Base-by-base conservation (phyloP, 2,329 filamentous ascomycete species). In the Uncinocarpus reesii region DNA sequence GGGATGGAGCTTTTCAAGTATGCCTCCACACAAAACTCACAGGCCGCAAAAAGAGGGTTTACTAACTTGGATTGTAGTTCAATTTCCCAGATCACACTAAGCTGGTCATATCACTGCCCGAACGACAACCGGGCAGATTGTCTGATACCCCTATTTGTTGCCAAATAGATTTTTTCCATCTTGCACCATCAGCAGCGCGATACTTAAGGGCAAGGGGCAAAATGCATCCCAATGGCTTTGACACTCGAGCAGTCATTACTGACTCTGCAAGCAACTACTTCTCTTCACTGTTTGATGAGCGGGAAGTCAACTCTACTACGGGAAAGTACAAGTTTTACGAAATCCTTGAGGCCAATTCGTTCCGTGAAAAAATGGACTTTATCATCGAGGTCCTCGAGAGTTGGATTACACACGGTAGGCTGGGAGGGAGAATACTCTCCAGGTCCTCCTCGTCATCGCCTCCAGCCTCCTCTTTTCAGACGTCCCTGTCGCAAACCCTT, bases 51-150 rank as follows among this genome's bases (percentile, higher is more conserved):
- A 23, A 36, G 15, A 2, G 8, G 15, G 11, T 26, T 28, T 18
- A 11, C 20, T 53, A 5, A 49, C n/a, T 13, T 23, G 1, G 28
- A 28, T 8, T 45, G 6, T 29, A 69, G 59, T 73, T 74, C 60
- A 74, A 74, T 53, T 74, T 74, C 54, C 71, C 71, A 2, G 71
- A 74, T 48, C 71, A 74, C 52, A 74, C 71, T 10, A 74, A 74
- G 53, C 62, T 74, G 10, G 65, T 72, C n/a, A 59, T 74, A 28
- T 68, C 70, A 3, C 62, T 64, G 11, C 64, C 62, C 13, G 63
- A 62, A 31, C 62, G 61, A n/a, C 58, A 65, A 48, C n/a, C 37
- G 1, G 8, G 16, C 21, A 46, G 11, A 23, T 46, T 34, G 8
- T 45, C 51, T 8, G 29, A 36, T 24, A 44, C 52, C 13, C 37